Base-by-base conservation (phyloP, 2,329 filamentous ascomycete genomes). In the Cyphellophora attinorum region DNA sequence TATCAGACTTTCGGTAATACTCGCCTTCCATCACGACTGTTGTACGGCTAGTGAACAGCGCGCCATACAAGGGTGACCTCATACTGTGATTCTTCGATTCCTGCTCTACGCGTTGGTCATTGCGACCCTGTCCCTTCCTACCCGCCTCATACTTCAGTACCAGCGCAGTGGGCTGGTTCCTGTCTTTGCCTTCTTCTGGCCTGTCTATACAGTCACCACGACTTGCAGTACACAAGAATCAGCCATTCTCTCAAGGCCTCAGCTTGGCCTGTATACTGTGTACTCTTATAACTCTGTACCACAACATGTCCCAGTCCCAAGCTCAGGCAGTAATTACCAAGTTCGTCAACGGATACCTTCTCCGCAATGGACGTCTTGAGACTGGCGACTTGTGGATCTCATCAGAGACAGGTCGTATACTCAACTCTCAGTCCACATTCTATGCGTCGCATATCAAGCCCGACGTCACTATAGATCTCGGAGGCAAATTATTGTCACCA, bases 351-450 rank as follows among this genome's bases (percentile, higher is more conserved):
- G 93, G 86, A 55, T 77, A 81, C 33, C 65, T 93, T 16, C 67
- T 89, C 39, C 77, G 75, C 51, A 76, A 74, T 47, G 70, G 79
- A 45, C 53, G 67, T 13, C 67, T 94, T 16, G 70, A 93, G 29
- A 60, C 75, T 29, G 77, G 82, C 44, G 88, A 94, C 53, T 71
- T 94, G n/a, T 94, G 85, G 85, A 77, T 94, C 41, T 86, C 82
- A 57, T 82, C 85, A 1, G 55, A 69, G 11, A 85, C 79, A 1
- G 88, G 88, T 46, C 88, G 85, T 57, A 85, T 94, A 51, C 67
- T 94, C 31, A 72, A 78, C 47, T 84, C 70, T 36, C 74, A 78
- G 51, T 65, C 74, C 42, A 66, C 72, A 37, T 70, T 77, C 37
- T 67, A 67, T 44, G 60, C 57, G 19, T 46, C 61, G 15, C 56